These are phyloP conservation scores for Poterioochromonas sp. DNA, from an alignment of 352 stramenopile species.

Conservation along the genomic window DNA sequence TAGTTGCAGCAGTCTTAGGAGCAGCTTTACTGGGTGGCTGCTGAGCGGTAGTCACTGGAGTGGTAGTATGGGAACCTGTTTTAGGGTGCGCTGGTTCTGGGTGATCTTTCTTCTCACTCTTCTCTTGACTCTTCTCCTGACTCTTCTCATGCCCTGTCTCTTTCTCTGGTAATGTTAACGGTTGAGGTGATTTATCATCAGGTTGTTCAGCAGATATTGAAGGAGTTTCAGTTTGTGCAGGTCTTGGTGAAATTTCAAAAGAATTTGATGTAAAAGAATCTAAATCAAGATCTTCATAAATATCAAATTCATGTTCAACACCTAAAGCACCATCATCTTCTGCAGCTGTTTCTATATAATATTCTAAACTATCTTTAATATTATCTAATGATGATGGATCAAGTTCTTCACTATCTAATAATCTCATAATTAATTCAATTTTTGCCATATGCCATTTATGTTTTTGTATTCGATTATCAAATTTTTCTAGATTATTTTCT, in stretches of 20 bases:
- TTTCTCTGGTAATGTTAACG: no score
- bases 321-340: conserved; percentile 50
- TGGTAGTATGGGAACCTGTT: no score
- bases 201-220: no score
- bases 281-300: conserved; percentile 91
- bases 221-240: neutral
- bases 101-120: no score
- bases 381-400: conserved; percentile 78
- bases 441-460: conserved; percentile 96
- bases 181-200: no score
- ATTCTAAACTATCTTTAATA: conserved; percentile 94
- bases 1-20: neutral
- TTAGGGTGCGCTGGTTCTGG: no score
- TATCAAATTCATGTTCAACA: conserved; percentile 52
- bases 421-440: conserved; percentile 91
- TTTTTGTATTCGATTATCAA: conserved; percentile 71
- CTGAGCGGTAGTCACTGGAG: no score
- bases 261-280: conserved; percentile 50
- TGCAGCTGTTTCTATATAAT: conserved; percentile 86
- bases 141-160: no score
- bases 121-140: no score
- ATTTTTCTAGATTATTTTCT: conserved; percentile 38
- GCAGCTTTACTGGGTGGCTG: no score
- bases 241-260: neutral
- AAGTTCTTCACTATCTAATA: conserved; percentile 91